Base-by-base conservation (phyloP, 1,284 basidiomycete species). In the Apiotrichum akiyoshidainum region DNA sequence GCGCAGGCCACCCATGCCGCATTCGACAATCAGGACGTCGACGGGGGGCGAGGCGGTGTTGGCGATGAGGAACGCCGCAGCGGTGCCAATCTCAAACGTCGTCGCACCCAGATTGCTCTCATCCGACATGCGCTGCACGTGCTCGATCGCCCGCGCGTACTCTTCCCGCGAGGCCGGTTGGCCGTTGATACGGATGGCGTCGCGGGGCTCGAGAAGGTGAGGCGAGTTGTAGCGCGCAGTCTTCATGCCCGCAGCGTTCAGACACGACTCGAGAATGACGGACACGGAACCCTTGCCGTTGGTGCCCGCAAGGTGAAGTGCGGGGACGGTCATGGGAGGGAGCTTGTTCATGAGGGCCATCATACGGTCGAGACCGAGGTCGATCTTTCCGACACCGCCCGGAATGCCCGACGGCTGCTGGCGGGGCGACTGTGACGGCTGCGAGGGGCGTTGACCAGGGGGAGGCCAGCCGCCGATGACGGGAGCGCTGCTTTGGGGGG, bases 281-380 rank as follows among this genome's bases (percentile, higher is more conserved):
- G 91, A 87, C 12, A 94, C 90, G 60, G 89, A 93, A 33, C 96
- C 96, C 77, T 99, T 99, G 34, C 95, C 95, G 77, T 99, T 99
- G 0, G 96, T 99, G 0, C 96, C 95, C 5, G 92, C 87, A 53
- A 99, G 84, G 72, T 99, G 96, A 41, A 93, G 83, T 1, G 94
- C 91, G 0, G 93, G 94, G 2, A 91, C 84, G 0, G 80, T 84
- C 68, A 88, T 86, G 0, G 82, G 79, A 0, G 86, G 86, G 2
- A 97, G 81, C 54, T 81, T 74, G 6, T 72, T 61, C 52, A 88
- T 81, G 2, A 96, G 81, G 7, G 65, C 75, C 22, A 73, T 73
- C 65, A 97, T 86, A 6, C 91, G 85, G 42, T 86, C 81, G 1
- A 96, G 82, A 1, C 86, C 86, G 11, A 96, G 85, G 64, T 89